These are phyloP conservation scores for Fraxinus quadrangulata DNA, from an alignment of 257 asterid species.

Conservation along the genomic window DNA sequence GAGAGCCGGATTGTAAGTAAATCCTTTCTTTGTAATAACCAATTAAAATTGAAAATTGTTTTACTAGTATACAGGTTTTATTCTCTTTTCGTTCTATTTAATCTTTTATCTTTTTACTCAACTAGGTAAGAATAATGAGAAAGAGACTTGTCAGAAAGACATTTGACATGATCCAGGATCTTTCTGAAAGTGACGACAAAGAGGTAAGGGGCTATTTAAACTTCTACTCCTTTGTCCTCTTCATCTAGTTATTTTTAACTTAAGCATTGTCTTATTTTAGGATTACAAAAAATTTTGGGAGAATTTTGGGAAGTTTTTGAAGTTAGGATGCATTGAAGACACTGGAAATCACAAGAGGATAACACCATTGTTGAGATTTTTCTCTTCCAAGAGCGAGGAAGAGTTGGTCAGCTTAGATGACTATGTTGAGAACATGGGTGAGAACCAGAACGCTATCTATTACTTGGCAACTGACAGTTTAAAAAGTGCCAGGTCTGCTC, in stretches of 20 bases:
- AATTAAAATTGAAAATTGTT: neutral
- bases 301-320: slow-evolving; percentile 88
- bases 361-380: slow-evolving; percentile 79
- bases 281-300: slow-evolving; percentile 99
- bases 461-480: slow-evolving; percentile 97
- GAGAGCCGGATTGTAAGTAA: slow-evolving; percentile 96
- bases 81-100: neutral
- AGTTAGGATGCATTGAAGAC: slow-evolving; percentile 97
- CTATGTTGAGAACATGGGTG: slow-evolving; percentile 93
- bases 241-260: neutral
- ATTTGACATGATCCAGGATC: slow-evolving; percentile 98
- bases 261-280: slow-evolving; percentile 39
- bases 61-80: neutral
- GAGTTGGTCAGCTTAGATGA: slow-evolving; percentile 87
- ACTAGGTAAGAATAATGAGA: slow-evolving; percentile 93
- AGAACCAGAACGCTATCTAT: slow-evolving; percentile 87
- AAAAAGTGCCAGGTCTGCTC: slow-evolving; percentile 94
- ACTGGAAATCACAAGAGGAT: slow-evolving; percentile 91
- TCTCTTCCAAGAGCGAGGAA: slow-evolving; percentile 89
- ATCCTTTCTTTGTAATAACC: neutral
- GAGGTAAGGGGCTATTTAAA: slow-evolving; percentile 53
- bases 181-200: slow-evolving; percentile 86
- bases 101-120: slow-evolving; percentile 23
- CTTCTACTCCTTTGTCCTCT: neutral
- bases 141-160: slow-evolving; percentile 96